phyloP scores from a whole-genome alignment of 495 filamentous ascomycete genomes.

The Talaromyces proteolyticus region DNA sequence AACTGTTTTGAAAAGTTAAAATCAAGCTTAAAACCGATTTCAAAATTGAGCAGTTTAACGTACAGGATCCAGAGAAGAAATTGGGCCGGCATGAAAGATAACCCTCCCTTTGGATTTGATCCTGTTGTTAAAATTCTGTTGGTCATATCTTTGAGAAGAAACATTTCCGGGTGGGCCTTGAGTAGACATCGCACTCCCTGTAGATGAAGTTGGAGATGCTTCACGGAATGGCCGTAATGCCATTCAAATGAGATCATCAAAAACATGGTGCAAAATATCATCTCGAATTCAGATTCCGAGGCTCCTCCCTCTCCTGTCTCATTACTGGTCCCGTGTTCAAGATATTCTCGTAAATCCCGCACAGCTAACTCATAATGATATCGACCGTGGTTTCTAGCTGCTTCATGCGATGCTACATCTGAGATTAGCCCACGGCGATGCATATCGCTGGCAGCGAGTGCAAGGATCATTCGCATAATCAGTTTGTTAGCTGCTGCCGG shows the following conservation, averaged over 20 bases:
- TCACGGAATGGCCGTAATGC: conserved; percentile 35
- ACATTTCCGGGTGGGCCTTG: conserved; percentile 32
- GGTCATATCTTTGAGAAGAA: conserved; percentile 27
- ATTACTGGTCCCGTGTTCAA: conserved; percentile 6
- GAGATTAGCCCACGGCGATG: conserved; percentile 27
- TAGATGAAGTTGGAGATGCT: conserved; percentile 34
- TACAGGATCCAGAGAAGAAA: conserved; percentile 36
- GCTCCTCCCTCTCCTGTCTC: conserved; percentile 23
- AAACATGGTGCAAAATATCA: conserved; percentile 36
- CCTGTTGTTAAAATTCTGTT: conserved; percentile 24
- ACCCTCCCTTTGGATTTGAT: conserved; percentile 10
- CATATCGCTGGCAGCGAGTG: conserved; percentile 35
- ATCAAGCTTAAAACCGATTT: neutral
- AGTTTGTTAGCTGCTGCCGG: conserved; percentile 31
- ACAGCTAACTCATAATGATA: conserved; percentile 38
- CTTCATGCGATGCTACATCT: conserved; percentile 23
- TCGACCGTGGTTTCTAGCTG: conserved; percentile 30
- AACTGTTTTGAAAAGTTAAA: conserved; percentile 16
- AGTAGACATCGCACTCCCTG: conserved; percentile 34
- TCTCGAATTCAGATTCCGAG: conserved; percentile 26
- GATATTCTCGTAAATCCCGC: conserved; percentile 35
- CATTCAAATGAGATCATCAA: conserved; percentile 38
- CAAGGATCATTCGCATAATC: conserved; percentile 40
- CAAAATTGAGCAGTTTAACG: conserved; percentile 1
- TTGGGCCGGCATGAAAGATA: conserved; percentile 36